Evolutionary conservation across 2,329 filamentous ascomycete species (phyloP).

Genomic region (Nannizzia gypsea): DNA sequence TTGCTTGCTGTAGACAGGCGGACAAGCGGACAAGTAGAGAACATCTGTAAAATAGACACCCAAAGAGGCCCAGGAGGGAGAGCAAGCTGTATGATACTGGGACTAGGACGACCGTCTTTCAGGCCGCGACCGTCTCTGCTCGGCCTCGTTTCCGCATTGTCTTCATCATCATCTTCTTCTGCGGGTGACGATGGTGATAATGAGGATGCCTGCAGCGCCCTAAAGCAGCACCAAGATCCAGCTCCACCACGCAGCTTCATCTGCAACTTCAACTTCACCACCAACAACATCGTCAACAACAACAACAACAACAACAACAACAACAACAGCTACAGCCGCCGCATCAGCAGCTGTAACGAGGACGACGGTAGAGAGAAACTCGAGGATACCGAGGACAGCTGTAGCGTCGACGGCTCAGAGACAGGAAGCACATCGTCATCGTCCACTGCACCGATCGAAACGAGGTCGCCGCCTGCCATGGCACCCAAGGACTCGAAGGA

Average conservation of each 20-base stretch:
- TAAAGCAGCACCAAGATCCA: slow-evolving; percentile 11
- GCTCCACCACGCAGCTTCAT: slow-evolving; percentile 32
- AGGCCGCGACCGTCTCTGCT: slow-evolving; percentile 50
- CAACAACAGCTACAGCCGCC: slow-evolving; percentile 24
- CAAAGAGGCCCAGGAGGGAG: neutral
- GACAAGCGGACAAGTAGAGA: neutral
- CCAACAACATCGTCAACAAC: slow-evolving; percentile 15
- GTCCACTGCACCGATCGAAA: slow-evolving; percentile 3
- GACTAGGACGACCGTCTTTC: slow-evolving; percentile 45
- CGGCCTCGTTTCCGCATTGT: slow-evolving; percentile 41
- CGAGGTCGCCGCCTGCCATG: slow-evolving; percentile 24
- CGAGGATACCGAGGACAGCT: neutral
- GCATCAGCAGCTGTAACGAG: slow-evolving; percentile 23
- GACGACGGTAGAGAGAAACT: slow-evolving; percentile 10
- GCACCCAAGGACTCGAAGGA: slow-evolving; percentile 35
- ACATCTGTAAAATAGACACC: neutral
- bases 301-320: slow-evolving; percentile 18
- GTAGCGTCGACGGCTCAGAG: neutral
- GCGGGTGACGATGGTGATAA: too few species aligned
- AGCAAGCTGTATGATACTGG: slow-evolving; percentile 38
- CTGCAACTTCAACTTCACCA: slow-evolving; percentile 31
- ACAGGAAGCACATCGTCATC: slow-evolving; percentile 15
- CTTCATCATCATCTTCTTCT: neutral
- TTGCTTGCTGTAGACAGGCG: neutral
- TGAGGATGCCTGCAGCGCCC: neutral